Conservation (phyloP, 305 asterid genomes). For the Solanum hybrid region DNA sequence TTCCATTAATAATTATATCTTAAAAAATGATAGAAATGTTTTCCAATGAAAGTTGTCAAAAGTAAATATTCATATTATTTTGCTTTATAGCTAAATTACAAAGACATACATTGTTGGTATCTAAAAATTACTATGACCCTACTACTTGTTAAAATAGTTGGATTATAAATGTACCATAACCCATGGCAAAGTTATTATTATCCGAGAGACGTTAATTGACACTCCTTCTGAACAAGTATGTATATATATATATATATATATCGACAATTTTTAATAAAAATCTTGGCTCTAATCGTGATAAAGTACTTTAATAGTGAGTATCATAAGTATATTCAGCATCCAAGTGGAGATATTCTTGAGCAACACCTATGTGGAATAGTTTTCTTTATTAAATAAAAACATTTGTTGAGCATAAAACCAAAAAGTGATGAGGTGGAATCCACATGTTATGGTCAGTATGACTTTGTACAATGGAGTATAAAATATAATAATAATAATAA, state of each 20-base stretch:
- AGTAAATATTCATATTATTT: background rate
- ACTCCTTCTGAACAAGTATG: background rate
- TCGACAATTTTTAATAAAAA: background rate
- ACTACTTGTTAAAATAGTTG: background rate
- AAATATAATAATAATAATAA: too few relatives aligned
- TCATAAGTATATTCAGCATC: background rate
- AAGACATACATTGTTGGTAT: background rate
- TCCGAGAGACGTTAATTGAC: background rate
- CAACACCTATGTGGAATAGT: background rate
- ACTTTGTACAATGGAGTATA: background rate
- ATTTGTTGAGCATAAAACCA: background rate
- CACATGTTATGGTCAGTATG: background rate
- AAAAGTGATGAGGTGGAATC: slow-evolving; percentile 1
- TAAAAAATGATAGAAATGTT: background rate
- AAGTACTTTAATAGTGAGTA: background rate
- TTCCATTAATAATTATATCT: background rate
- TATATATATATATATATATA: background rate
- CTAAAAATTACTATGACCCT: background rate
- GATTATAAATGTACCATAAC: background rate
- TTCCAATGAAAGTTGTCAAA: background rate
- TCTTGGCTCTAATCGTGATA: background rate
- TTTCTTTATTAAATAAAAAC: background rate
- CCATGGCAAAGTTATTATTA: background rate
- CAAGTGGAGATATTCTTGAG: background rate
- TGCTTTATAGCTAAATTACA: background rate